Conservation (phyloP, 2,329 filamentous ascomycete genomes). For the Talaromyces sp. region DNA sequence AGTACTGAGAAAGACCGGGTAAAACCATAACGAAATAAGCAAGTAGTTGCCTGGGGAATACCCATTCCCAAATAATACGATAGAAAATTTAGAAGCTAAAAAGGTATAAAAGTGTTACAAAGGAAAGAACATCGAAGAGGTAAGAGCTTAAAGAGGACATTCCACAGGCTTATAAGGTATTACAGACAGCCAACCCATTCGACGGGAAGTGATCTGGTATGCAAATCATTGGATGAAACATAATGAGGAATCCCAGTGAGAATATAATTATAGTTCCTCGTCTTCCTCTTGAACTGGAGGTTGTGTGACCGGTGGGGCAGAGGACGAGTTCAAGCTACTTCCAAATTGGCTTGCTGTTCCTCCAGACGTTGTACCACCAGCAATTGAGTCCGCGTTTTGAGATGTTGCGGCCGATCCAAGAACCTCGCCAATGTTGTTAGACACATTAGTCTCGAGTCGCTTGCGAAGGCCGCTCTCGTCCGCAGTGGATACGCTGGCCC, state of each 20-base stretch:
- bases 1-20: not conserved
- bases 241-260: not conserved
- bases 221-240: not conserved
- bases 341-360: slow-evolving; percentile 10
- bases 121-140: not conserved
- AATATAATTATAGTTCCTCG: slow-evolving; percentile 1
- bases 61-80: not conserved
- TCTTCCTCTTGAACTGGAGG: slow-evolving; percentile 4
- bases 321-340: slow-evolving; percentile 5
- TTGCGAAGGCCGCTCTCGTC: slow-evolving; percentile 35
- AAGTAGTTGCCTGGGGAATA: not conserved
- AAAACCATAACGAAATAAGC: not conserved
- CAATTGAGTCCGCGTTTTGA: not conserved
- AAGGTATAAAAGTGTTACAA: not conserved
- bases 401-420: slow-evolving; percentile 16
- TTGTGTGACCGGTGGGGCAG: not conserved
- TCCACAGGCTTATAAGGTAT: not conserved
- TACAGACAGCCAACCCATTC: not conserved
- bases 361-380: slow-evolving; percentile 11
- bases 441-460: slow-evolving; percentile 30
- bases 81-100: not conserved
- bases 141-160: not conserved
- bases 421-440: slow-evolving; percentile 30
- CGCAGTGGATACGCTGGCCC: slow-evolving; percentile 39
- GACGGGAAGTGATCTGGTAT: not conserved